Evolutionary conservation across 148 eudicot species (phyloP).

Genomic region (Chenopodium berlandieri): DNA sequence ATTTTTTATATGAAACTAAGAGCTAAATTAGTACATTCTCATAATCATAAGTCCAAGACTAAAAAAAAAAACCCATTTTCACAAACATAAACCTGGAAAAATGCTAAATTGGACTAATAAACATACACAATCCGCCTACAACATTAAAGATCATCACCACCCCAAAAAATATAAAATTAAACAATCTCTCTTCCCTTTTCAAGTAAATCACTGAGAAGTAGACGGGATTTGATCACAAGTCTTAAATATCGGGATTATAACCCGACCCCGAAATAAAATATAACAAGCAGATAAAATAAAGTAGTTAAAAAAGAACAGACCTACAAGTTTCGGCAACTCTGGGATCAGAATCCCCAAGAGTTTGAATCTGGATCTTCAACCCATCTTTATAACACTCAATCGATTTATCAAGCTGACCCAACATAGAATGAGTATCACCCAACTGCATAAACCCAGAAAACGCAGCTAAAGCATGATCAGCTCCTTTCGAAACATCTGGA

Average conservation of each 20-base stretch:
- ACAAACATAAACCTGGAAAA: neutral
- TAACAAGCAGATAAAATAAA: too few relatives aligned
- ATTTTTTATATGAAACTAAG: neutral
- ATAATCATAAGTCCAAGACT: too few relatives aligned
- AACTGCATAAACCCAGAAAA: conserved; percentile 97
- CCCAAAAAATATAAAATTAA: too few relatives aligned
- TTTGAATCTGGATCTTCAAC: conserved; percentile 77
- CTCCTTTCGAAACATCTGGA: conserved; percentile 56
- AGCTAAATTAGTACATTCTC: neutral
- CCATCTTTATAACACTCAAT: conserved; percentile 78
- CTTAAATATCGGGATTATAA: neutral
- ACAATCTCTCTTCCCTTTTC: too few relatives aligned
- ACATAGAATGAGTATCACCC: conserved; percentile 92
- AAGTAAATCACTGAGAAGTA: too few relatives aligned
- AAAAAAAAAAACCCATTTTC: neutral
- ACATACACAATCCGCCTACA: neutral
- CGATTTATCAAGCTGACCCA: conserved; percentile 80
- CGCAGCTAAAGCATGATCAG: conserved; percentile 87
- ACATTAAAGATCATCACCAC: neutral
- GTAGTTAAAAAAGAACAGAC: conserved; percentile 24
- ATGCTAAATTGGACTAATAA: neutral
- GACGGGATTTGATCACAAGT: neutral
- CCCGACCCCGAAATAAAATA: neutral
- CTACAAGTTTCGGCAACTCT: conserved; percentile 98
- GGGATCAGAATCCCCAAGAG: conserved; percentile 87